Evolutionary conservation across 1,284 basidiomycete species (phyloP).

Genomic region (Puccinia polysora): DNA sequence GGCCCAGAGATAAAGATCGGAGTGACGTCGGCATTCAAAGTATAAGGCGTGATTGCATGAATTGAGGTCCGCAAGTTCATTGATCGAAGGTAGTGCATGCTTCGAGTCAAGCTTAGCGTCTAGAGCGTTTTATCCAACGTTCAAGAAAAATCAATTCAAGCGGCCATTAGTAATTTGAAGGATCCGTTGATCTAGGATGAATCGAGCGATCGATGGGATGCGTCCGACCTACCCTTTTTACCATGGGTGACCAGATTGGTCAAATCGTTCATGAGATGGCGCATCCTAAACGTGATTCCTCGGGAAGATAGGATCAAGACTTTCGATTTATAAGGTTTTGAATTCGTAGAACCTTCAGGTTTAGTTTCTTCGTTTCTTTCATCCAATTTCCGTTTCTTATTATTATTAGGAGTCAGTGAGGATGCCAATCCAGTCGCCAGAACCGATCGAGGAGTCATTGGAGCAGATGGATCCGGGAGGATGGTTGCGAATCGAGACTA

Average conservation of each 20-base stretch:
- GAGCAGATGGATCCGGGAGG: too few relatives aligned
- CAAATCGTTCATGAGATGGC: slow-evolving; percentile 93
- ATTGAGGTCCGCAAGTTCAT: slow-evolving; percentile 93
- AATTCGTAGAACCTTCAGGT: not conserved
- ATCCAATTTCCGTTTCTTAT: slow-evolving; percentile 19
- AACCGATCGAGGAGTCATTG: slow-evolving; percentile 36
- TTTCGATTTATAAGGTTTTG: slow-evolving; percentile 58
- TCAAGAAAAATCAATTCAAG: too few relatives aligned
- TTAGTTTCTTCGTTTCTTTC: not conserved
- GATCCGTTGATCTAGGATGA: not conserved
- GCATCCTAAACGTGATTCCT: slow-evolving; percentile 91
- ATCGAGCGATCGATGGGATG: not conserved
- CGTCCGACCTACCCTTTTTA: slow-evolving; percentile 71
- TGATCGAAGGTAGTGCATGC: slow-evolving; percentile 85
- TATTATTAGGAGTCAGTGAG: not conserved
- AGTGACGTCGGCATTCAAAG: slow-evolving; percentile 91
- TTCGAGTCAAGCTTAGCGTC: slow-evolving; percentile 97
- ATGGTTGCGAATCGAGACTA: too few relatives aligned
- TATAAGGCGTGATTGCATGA: slow-evolving; percentile 98
- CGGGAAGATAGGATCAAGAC: slow-evolving; percentile 88
- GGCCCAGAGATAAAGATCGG: slow-evolving; percentile 96
- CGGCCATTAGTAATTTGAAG: not conserved
- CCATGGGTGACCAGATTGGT: slow-evolving; percentile 86
- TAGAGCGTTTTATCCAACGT: slow-evolving; percentile 55
- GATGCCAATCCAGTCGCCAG: slow-evolving; percentile 1